Percentiles rank a stretch among this genome's conserved stretches.
These are phyloP conservation scores for Eucalyptus urophylla DNA, from an alignment of 345 rosid genomes.

Conservation along the genomic window DNA sequence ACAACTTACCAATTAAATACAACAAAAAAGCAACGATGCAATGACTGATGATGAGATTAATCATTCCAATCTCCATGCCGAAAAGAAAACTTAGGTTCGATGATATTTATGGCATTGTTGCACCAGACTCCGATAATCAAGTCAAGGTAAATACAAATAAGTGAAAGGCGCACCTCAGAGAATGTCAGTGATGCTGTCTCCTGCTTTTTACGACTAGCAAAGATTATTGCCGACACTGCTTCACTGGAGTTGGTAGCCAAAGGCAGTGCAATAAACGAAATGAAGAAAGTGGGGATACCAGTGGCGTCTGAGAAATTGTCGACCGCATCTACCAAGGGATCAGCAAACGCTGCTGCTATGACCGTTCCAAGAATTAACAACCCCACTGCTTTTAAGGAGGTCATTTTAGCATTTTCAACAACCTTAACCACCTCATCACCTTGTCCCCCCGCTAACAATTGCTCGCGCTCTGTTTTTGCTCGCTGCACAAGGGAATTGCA, in stretches of 20 bases:
- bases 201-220: slow-evolving; percentile 66
- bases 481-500: slow-evolving; percentile 14
- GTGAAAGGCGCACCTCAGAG: slow-evolving; percentile 58
- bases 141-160: neutral
- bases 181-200: slow-evolving; percentile 82
- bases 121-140: neutral
- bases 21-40: neutral
- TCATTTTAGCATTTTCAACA: slow-evolving; percentile 39
- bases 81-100: neutral
- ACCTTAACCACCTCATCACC: slow-evolving; percentile 31
- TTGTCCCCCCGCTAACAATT: slow-evolving; percentile 29
- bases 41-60: neutral
- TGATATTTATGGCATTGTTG: neutral
- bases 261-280: slow-evolving; percentile 84
- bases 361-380: slow-evolving; percentile 60
- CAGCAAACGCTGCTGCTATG: slow-evolving; percentile 91
- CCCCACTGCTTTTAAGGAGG: slow-evolving; percentile 50
- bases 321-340: slow-evolving; percentile 91
- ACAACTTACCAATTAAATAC: neutral
- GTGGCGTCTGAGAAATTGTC: slow-evolving; percentile 85
- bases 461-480: slow-evolving; percentile 45
- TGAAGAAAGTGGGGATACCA: slow-evolving; percentile 91
- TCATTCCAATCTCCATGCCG: neutral
- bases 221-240: slow-evolving; percentile 88
- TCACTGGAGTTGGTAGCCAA: slow-evolving; percentile 94